Conservation (phyloP, 1,139 yeast genomes). For the Magnusiomyces ingens region DNA sequence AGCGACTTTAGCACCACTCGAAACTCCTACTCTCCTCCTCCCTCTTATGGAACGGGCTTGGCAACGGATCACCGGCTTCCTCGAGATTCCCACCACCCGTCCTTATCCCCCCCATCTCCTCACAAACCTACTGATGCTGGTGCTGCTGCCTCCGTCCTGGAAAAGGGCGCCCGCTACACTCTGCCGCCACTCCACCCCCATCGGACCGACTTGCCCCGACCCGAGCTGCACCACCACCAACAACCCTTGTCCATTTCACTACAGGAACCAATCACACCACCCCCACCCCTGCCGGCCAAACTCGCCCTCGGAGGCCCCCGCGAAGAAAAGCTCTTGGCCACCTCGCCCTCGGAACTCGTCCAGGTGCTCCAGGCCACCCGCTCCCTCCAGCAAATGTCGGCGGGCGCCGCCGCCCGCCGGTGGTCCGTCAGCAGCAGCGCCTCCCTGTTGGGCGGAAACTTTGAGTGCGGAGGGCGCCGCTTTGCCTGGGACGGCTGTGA, state of each 20-base stretch:
- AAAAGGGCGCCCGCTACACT: background rate
- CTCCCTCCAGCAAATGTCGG: constrained; percentile 36
- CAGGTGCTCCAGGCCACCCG: constrained; percentile 38
- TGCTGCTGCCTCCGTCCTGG: too few species aligned
- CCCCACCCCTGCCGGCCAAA: constrained; percentile 27
- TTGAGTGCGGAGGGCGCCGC: constrained; percentile 34
- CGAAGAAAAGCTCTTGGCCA: constrained; percentile 29
- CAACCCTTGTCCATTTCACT: constrained; percentile 12
- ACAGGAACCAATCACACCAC: constrained; percentile 17
- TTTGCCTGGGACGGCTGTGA: constrained; percentile 37
- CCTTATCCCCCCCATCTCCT: background rate
- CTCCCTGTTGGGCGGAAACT: constrained; percentile 29
- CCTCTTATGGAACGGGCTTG: too few species aligned
- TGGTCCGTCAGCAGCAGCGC: constrained; percentile 21
- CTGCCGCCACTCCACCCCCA: constrained; percentile 7
- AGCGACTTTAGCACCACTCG: too few species aligned
- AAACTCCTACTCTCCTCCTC: too few species aligned
- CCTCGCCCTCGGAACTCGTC: constrained; percentile 29
- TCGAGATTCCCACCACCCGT: background rate
- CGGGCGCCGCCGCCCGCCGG: constrained; percentile 34
- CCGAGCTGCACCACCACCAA: constrained; percentile 4
- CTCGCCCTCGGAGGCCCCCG: constrained; percentile 22
- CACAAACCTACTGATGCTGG: too few species aligned
- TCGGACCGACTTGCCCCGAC: constrained; percentile 1
- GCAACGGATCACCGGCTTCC: too few species aligned